These are phyloP conservation scores for Penicillium silybi DNA, from an alignment of 495 filamentous ascomycete genomes.

Conservation along the genomic window DNA sequence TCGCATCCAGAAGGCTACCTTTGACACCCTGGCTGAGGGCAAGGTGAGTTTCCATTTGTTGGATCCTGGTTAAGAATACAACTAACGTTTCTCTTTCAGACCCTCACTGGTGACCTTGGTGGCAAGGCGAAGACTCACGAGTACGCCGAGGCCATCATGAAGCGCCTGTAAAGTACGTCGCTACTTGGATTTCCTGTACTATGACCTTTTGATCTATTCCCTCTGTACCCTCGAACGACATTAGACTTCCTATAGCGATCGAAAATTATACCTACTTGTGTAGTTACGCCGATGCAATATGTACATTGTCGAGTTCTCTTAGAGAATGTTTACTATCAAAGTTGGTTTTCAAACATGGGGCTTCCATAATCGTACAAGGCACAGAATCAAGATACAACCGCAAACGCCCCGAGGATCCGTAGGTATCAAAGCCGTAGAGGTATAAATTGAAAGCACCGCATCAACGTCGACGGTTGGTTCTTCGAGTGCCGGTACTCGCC, in stretches of 20 bases:
- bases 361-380: not conserved
- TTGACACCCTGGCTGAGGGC: constrained; percentile 90
- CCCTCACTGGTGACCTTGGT: constrained; percentile 90
- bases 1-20: constrained; percentile 89
- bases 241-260: constrained; percentile 43
- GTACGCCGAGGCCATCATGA: constrained; percentile 88
- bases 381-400: not conserved
- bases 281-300: constrained; percentile 18
- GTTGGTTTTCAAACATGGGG: not conserved
- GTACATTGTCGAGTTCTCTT: not conserved
- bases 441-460: not conserved
- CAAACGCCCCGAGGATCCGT: constrained; percentile 16
- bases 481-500: constrained; percentile 29
- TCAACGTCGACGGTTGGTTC: constrained; percentile 38
- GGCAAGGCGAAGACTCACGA: constrained; percentile 90
- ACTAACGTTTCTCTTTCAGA: constrained; percentile 33
- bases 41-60: constrained; percentile 52
- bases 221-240: constrained; percentile 42
- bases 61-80: not conserved
- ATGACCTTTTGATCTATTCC: constrained; percentile 33
- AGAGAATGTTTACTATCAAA: not conserved
- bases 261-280: constrained; percentile 38
- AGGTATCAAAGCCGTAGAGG: constrained; percentile 27
- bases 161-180: constrained; percentile 59
- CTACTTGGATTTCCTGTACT: constrained; percentile 33